phyloP scores from a whole-genome alignment of 306 rosid species.

The Acacia confusa region DNA sequence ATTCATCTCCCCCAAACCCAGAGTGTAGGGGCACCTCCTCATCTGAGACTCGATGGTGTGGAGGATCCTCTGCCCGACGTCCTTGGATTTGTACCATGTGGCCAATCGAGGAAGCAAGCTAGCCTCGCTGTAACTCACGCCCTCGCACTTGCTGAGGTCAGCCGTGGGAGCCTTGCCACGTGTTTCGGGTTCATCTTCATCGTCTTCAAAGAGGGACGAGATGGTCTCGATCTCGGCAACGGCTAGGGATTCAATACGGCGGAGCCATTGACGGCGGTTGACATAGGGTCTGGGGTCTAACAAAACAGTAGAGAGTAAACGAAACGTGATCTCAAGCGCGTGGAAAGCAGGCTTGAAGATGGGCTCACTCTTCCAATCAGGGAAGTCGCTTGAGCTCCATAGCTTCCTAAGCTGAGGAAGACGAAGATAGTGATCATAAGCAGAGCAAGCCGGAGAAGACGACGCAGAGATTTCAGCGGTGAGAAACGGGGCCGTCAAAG shows the following conservation, averaged over 20 bases:
- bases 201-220: constrained; percentile 67
- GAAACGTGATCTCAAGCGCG: constrained; percentile 79
- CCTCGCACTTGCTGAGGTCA: constrained; percentile 36
- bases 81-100: constrained; percentile 69
- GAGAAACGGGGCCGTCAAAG: constrained; percentile 40
- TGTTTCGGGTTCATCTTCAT: constrained; percentile 45
- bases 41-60: constrained; percentile 65
- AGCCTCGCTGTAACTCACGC: constrained; percentile 60
- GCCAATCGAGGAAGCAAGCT: constrained; percentile 77
- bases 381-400: constrained; percentile 61
- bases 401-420: constrained; percentile 63
- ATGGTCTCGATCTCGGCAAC: constrained; percentile 58
- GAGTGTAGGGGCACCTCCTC: constrained; percentile 68
- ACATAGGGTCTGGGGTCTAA: constrained; percentile 72
- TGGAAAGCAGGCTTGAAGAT: constrained; percentile 71
- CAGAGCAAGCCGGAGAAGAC: constrained; percentile 50
- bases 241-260: constrained; percentile 61
- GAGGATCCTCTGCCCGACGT: constrained; percentile 54
- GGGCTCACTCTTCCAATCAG: constrained; percentile 71
- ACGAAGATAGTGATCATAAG: constrained; percentile 74
- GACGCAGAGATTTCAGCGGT: constrained; percentile 56
- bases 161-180: constrained; percentile 63
- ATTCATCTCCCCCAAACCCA: constrained; percentile 83
- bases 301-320: constrained; percentile 59
- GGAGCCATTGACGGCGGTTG: constrained; percentile 73